Percentiles rank a stretch among this genome's conserved stretches.
These are phyloP conservation scores for Lobosporangium transversale DNA, from an alignment of 192 early-diverging fungal genomes.

Conservation along the genomic window DNA sequence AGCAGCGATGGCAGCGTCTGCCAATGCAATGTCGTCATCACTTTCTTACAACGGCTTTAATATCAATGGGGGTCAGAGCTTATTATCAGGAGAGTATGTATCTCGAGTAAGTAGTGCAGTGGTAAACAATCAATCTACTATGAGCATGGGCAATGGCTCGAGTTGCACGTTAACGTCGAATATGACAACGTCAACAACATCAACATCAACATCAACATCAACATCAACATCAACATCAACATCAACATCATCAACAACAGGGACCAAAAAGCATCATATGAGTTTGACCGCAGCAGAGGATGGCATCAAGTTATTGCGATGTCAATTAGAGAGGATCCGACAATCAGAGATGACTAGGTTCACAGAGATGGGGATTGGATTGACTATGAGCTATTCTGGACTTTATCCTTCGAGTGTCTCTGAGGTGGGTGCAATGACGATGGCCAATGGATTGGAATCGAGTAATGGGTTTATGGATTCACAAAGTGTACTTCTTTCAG, in stretches of 20 bases:
- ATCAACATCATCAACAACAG: conserved; percentile 1
- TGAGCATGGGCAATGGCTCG: conserved; percentile 10
- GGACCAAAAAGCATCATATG: conserved; percentile 40
- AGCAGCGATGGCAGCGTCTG: background rate
- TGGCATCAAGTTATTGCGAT: conserved; percentile 45
- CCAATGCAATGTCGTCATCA: background rate
- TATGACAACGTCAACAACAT: background rate
- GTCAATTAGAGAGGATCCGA: conserved; percentile 46
- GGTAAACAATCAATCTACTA: background rate
- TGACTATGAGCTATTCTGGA: conserved; percentile 38
- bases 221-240: background rate
- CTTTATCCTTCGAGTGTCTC: conserved; percentile 15
- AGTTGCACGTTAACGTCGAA: background rate
- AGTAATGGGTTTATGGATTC: no score
- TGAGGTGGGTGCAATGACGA: no score
- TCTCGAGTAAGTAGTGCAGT: no score
- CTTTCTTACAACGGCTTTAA: background rate
- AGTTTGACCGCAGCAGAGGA: conserved; percentile 46
- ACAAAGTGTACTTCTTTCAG: no score
- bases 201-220: background rate
- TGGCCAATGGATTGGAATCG: no score
- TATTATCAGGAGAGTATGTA: conserved; percentile 6
- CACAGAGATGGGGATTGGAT: conserved; percentile 45
- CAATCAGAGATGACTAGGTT: conserved; percentile 49
- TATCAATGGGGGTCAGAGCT: background rate